Conservation (phyloP, 495 filamentous ascomycete species). For the Aspergillus avenaceus region DNA sequence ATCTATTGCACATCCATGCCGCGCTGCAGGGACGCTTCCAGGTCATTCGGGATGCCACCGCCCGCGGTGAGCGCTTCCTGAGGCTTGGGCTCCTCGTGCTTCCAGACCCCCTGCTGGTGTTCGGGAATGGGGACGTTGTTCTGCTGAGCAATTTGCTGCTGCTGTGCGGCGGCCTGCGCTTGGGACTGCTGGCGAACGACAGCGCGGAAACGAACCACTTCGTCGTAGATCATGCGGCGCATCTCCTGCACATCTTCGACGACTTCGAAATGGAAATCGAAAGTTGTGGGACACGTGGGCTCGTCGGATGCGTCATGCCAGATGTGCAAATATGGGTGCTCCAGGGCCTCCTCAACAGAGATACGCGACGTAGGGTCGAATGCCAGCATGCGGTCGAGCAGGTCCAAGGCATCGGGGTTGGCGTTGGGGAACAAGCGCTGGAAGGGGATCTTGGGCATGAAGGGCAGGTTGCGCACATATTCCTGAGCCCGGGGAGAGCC, state of each 20-base stretch:
- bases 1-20: constrained; percentile 60
- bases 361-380: constrained; percentile 92
- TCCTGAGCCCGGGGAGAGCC: constrained; percentile 95
- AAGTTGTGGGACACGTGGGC: constrained; percentile 84
- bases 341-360: constrained; percentile 86
- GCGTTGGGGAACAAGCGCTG: constrained; percentile 84
- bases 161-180: constrained; percentile 33
- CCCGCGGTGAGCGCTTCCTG: constrained; percentile 63
- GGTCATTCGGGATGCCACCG: constrained; percentile 49
- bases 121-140: constrained; percentile 71
- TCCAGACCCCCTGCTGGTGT: constrained; percentile 63
- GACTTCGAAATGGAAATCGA: constrained; percentile 97
- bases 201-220: constrained; percentile 78
- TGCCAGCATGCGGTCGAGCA: constrained; percentile 93
- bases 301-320: constrained; percentile 98
- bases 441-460: constrained; percentile 92
- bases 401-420: constrained; percentile 92
- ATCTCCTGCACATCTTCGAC: constrained; percentile 90
- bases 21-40: constrained; percentile 83
- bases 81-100: constrained; percentile 79
- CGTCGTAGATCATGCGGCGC: constrained; percentile 94
- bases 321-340: constrained; percentile 94
- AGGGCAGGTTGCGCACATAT: constrained; percentile 96
- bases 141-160: constrained; percentile 37
- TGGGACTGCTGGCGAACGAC: constrained; percentile 65